phyloP scores from a whole-genome alignment of 2,329 filamentous ascomycete species.

The Aspergillus felis region DNA sequence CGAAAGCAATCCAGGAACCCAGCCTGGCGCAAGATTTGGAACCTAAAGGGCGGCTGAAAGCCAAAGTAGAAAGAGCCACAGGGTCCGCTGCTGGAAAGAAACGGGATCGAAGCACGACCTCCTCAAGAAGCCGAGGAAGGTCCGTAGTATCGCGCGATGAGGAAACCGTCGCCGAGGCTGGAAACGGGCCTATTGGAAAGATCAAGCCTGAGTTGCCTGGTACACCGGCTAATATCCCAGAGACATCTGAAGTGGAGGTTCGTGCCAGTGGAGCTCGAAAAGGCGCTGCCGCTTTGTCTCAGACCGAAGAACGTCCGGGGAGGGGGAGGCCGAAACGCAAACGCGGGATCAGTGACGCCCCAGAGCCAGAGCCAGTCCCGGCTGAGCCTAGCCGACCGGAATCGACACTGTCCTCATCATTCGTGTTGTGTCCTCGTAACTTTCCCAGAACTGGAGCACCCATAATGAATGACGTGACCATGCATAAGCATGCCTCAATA shows the following conservation, averaged over 20 bases:
- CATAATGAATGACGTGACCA: constrained; percentile 71
- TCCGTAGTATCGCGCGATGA: constrained; percentile 35
- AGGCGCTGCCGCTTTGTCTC: constrained; percentile 10
- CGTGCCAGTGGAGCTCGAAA: constrained; percentile 28
- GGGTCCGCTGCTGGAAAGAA: constrained; percentile 20
- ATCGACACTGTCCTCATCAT: constrained; percentile 28
- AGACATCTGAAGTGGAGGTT: constrained; percentile 29
- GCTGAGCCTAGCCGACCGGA: constrained; percentile 26
- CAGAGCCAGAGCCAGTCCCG: constrained; percentile 26
- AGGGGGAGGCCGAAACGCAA: constrained; percentile 39
- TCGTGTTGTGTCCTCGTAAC: constrained; percentile 42
- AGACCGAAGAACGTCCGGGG: constrained; percentile 23
- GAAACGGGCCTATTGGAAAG: constrained; percentile 12
- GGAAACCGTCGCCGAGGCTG: constrained; percentile 19
- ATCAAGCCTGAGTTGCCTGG: constrained; percentile 33
- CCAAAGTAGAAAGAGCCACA: constrained; percentile 26
- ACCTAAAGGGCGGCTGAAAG: constrained; percentile 13
- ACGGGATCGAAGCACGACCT: constrained; percentile 32
- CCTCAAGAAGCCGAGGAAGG: constrained; percentile 34
- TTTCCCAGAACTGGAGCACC: constrained; percentile 66
- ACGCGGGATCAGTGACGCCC: constrained; percentile 32
- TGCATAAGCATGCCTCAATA: constrained; percentile 73
- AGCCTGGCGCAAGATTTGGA: constrained; percentile 15
- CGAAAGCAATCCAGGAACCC: constrained; percentile 18
- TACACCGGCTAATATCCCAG: constrained; percentile 32